Conservation (phyloP, 148 eudicot species). For the Heliamphora exappendiculata region DNA sequence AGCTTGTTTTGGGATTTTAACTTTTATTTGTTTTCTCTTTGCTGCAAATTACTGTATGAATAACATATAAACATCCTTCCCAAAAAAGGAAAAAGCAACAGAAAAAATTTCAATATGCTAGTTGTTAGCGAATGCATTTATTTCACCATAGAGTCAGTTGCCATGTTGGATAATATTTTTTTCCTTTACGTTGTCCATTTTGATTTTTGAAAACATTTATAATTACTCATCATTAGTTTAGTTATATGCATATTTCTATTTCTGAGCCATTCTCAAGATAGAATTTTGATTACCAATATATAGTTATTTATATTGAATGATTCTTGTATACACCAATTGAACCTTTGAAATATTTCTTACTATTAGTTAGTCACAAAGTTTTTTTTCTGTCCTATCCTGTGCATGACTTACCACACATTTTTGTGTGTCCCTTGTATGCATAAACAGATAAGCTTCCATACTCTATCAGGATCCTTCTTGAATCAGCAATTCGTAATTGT, state of each 20-base stretch:
- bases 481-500: constrained; percentile 64
- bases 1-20: background rate
- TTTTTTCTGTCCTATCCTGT: background rate
- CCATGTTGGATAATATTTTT: too few species aligned
- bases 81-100: background rate
- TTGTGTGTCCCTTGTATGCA: background rate
- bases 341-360: background rate
- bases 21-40: background rate
- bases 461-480: constrained; percentile 63
- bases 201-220: constrained; percentile 1
- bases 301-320: too few species aligned
- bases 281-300: too few species aligned
- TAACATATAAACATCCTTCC: background rate
- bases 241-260: background rate
- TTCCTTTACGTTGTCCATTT: too few species aligned
- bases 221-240: background rate
- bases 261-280: background rate
- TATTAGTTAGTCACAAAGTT: too few species aligned
- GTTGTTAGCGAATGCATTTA: too few species aligned
- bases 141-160: too few species aligned
- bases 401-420: background rate
- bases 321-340: background rate
- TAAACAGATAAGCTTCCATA: constrained; percentile 57
- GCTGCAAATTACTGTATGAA: background rate
- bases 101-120: too few species aligned